These are phyloP conservation scores for Phytopythium oedochilum DNA, from an alignment of 352 stramenopile genomes.

Conservation along the genomic window DNA sequence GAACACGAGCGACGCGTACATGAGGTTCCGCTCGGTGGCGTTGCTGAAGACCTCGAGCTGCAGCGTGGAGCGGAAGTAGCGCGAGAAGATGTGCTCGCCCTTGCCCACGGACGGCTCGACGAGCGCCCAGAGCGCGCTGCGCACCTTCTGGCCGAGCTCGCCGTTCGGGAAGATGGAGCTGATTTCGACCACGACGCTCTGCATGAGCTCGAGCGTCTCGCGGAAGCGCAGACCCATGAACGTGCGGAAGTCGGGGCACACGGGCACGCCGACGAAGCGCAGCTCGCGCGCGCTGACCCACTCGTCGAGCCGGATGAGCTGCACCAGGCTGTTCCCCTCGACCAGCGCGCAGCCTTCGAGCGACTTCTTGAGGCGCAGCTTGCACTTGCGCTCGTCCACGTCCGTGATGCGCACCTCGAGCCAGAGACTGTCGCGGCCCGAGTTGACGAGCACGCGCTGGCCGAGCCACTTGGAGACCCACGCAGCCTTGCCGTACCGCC, in stretches of 20 bases:
- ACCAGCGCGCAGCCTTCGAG: constrained; percentile 24
- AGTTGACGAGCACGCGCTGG: constrained; percentile 61
- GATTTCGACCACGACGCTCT: constrained; percentile 59
- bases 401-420: constrained; percentile 52
- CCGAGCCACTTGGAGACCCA: constrained; percentile 47
- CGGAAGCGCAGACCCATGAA: constrained; percentile 65
- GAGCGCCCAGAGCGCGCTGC: constrained; percentile 47
- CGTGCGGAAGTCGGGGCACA: constrained; percentile 59
- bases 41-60: constrained; percentile 31
- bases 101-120: constrained; percentile 47
- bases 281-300: constrained; percentile 57
- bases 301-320: constrained; percentile 35
- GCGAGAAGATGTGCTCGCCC: constrained; percentile 67
- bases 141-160: constrained; percentile 48
- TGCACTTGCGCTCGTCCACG: constrained; percentile 59
- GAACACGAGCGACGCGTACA: not conserved
- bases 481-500: constrained; percentile 27
- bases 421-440: constrained; percentile 64
- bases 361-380: constrained; percentile 54
- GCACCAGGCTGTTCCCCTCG: constrained; percentile 31
- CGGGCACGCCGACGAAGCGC: constrained; percentile 32
- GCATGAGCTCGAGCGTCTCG: constrained; percentile 50
- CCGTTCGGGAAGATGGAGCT: constrained; percentile 73
- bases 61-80: constrained; percentile 65
- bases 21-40: not conserved